These are phyloP conservation scores for Clavispora santaluciae DNA, from an alignment of 805 yeast genomes.

Conservation along the genomic window DNA sequence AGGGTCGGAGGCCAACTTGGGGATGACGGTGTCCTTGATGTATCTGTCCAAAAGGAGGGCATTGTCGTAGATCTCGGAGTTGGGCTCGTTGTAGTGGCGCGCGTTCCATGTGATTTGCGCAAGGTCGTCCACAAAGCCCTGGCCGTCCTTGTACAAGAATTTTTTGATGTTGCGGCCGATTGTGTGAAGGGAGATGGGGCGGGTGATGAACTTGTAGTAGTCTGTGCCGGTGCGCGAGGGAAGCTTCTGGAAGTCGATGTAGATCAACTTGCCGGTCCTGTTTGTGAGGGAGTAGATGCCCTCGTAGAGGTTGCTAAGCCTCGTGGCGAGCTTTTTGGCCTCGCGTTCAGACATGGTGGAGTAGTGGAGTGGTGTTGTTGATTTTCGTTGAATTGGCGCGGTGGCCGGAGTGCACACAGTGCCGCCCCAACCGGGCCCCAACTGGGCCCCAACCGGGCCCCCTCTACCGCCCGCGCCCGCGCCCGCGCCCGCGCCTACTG, in stretches of 20 bases:
- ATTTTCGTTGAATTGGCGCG: background rate
- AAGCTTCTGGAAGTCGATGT: conserved; percentile 60
- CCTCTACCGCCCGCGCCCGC: too few relatives aligned
- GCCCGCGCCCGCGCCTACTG: too few relatives aligned
- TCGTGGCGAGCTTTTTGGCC: conserved; percentile 31
- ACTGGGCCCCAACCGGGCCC: too few relatives aligned
- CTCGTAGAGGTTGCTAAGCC: conserved; percentile 31
- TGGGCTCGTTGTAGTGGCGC: conserved; percentile 70
- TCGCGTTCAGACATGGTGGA: conserved; percentile 34
- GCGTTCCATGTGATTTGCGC: conserved; percentile 92
- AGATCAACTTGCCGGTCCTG: conserved; percentile 40
- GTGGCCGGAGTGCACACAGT: background rate
- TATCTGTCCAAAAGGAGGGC: conserved; percentile 57
- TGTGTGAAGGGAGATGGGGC: conserved; percentile 78
- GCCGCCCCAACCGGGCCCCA: too few relatives aligned
- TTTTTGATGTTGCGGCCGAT: conserved; percentile 57
- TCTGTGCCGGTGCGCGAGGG: conserved; percentile 72
- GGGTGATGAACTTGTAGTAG: conserved; percentile 71
- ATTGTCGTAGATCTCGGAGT: conserved; percentile 60
- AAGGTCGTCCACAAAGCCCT: conserved; percentile 69
- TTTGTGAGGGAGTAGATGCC: conserved; percentile 39
- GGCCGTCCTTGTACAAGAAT: conserved; percentile 52
- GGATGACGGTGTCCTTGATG: conserved; percentile 43
- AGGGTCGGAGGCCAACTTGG: conserved; percentile 42
- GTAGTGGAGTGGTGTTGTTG: background rate